Evolutionary conservation across 257 asterid genomes (phyloP).

Genomic region (Petrea volubilis): DNA sequence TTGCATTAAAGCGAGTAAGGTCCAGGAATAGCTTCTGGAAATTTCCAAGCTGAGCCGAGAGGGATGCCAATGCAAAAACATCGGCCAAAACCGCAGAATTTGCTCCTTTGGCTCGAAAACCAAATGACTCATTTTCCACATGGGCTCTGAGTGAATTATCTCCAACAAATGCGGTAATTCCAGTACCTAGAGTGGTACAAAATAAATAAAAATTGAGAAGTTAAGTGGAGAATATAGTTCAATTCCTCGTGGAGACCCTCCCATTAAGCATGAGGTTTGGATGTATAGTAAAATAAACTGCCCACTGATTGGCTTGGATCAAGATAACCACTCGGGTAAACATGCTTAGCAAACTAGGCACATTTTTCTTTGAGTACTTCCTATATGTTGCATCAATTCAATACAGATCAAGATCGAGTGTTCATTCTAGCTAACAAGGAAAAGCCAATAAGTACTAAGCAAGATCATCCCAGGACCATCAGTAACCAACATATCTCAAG

Average conservation of each 20-base stretch:
- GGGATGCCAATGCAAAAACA: slow-evolving; percentile 55
- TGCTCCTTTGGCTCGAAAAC: slow-evolving; percentile 42
- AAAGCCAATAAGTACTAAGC: neutral
- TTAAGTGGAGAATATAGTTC: neutral
- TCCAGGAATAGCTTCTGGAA: slow-evolving; percentile 68
- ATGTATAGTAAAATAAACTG: neutral
- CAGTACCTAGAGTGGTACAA: slow-evolving; percentile 48
- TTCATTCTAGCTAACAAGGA: neutral
- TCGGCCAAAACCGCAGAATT: slow-evolving; percentile 62
- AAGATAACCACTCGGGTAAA: slow-evolving; percentile 5
- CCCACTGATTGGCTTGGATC: neutral
- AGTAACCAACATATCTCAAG: neutral
- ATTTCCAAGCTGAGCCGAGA: slow-evolving; percentile 72
- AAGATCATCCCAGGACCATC: neutral
- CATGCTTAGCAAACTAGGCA: neutral
- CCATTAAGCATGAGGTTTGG: slow-evolving; percentile 4
- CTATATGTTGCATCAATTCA: neutral
- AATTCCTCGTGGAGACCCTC: neutral
- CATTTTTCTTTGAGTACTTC: neutral
- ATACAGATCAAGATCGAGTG: neutral
- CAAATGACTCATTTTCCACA: slow-evolving; percentile 27
- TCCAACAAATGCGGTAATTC: slow-evolving; percentile 54
- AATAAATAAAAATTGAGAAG: neutral
- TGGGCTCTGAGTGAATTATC: slow-evolving; percentile 45
- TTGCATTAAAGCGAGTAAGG: slow-evolving; percentile 59